Evolutionary conservation across 2,329 filamentous ascomycete genomes (phyloP), one percentile per base, ranked within the genome.

Genomic region (Xylariomycetidae sp.): DNA sequence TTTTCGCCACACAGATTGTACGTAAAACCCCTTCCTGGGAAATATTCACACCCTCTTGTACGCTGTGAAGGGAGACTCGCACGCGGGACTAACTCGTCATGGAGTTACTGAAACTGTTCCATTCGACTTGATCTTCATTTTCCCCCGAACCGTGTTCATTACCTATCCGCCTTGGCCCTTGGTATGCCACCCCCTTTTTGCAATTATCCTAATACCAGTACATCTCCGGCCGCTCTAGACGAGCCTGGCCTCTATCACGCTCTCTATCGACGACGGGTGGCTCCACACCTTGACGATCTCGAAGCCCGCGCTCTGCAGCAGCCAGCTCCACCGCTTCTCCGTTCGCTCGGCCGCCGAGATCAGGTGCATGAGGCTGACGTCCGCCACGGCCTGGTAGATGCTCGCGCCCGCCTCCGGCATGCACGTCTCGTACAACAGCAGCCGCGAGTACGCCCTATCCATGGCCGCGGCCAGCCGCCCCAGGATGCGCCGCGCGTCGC

Each of bases 341-440:
- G 47, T 42, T 12, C 47, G 23, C 22, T 48, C 47, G 2, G 37
- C 35, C 10, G 42, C 34, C 6, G 37, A 42, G 9, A 42, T 34
- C 6, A 42, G 27, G 24, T 36, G 36, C 39, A 42, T 42, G 4
- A 42, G 29, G n/a, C 37, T 34, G 14, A 42, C 20, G 10, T 39
- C 39, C 15, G 33, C 18, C 5, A 32, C 30, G 9, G 24, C 34
- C 22, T 42, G 39, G 16, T 39, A 39, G 16, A 37, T 14, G 10
- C 26, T 42, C 7, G 37, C 28, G 13, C 37, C 34, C 3, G 25
- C 25, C 12, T 28, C 32, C 8, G 35, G 36, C 3, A 39, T 23
- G n/a, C 36, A 29, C 8, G 32, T 57, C 40, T 66, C 62, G 20
- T 64, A 51, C n/a, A 64, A 48, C 2, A 63, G 38, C 10, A 63